Evolutionary conservation across 345 rosid species (phyloP), one percentile per base, ranked within the genome.

Genomic region (Citropsis articulata): DNA sequence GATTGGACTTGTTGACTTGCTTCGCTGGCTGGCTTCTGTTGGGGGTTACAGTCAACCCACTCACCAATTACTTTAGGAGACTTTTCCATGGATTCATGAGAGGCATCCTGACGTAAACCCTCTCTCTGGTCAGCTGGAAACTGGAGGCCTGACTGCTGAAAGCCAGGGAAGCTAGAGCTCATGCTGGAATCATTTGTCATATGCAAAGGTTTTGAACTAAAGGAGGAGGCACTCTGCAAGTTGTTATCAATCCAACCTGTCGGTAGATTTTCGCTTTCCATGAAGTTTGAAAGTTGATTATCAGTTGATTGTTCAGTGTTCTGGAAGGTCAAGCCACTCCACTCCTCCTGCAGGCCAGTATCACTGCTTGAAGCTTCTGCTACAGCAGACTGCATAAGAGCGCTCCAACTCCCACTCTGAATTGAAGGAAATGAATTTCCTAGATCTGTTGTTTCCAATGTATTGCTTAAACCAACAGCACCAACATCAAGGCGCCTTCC

Each of bases 381-480:
- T 12, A 94, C 90, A 55, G 97, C 97, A 79, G 97, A 88, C 80
- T 94, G 98, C 97, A 94, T 92, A 30, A 94, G 95, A 73, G 98
- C 97, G 83, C 98, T 94, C 98, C 97, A 94, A 80, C 97, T 92
- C 78, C 98, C 98, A 88, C 93, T 90, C 75, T 88, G 94, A 59
- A 91, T 60, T 35, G 94, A 89, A 62, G 94, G 86, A 76, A 85
- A 81, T 53, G 93, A 70, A 72, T 87, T 83, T n/a, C 86, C 81
- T 73, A 83, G 60, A 77, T 86, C 91, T 55, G 78, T 59, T 45
- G 71, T 74, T 63, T 83, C 94, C 69, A 82, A 65, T 50, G 79
- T 38, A 82, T 78, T 88, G 68, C 81, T 84, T 48, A 83, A 82
- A 13, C 88, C 90, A 83, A 89, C 90, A 57, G 89, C 68, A 77